Evolutionary conservation across 1,139 yeast genomes (phyloP), one percentile per base, ranked within the genome.

Genomic region (Diutina ranongensis): DNA sequence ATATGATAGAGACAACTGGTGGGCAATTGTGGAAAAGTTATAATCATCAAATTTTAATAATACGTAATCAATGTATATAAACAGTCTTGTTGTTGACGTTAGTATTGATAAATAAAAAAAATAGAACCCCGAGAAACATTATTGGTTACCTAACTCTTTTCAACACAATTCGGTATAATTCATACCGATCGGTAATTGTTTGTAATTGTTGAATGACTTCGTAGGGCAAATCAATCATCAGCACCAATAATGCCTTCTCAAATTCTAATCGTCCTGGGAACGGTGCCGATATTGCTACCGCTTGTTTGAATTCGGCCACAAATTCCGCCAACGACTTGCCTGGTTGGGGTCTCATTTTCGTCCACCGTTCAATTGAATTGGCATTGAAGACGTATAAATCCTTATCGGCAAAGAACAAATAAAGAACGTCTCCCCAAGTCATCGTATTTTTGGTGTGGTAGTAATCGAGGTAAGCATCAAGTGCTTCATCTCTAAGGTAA

Each of bases 1-100:
- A 1, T 94, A 89, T 57, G 97, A 92, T 58, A 76, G 75, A 55
- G 98, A 94, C 58, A 92, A 92, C 58, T 92, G 98, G 97, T 92
- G 96, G 86, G 63, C 65, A 1, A 60, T 70, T 1, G 52, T 67
- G 4, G 54, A 59, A 16, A 22, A 32, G 21, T 20, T 25, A 25
- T 25, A 25, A 25, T 25, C 10, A 25, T 25, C 28, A 25, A 5
- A 25, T 25, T n/a, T 25, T 25, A 25, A 25, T 25, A 25, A 25
- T 25, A 25, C 28, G 10, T 25, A 7, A 7, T 7, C 5, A 25
- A 25, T 25, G 28, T 25, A 25, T 5, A 7, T 25, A 7, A 5
- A 7, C 28, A 25, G 10, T 7, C 28, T 7, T 7, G 5, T 10
- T 5, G 10, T 10, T 25, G 28, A 25, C 10, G 28, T 25, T 25